Conservation (phyloP, 208 protist genomes). For the Leishmania arabica region DNA sequence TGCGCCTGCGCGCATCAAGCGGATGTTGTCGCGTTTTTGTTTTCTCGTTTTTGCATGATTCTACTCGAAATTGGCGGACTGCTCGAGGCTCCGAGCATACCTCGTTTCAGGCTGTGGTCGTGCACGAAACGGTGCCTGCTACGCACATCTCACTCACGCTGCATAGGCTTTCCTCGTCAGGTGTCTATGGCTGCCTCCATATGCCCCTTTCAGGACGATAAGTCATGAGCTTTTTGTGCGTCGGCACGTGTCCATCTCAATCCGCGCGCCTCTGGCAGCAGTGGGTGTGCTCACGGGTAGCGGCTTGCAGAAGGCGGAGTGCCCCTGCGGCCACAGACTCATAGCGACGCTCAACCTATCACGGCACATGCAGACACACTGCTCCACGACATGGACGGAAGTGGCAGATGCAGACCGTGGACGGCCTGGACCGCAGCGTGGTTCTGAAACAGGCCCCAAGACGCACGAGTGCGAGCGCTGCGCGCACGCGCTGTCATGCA, state of each 20-base stretch:
- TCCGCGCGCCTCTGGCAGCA: no score
- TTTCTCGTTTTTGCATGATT: neutral
- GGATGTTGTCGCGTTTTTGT: neutral
- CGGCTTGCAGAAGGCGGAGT: neutral
- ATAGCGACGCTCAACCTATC: neutral
- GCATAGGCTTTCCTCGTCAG: neutral
- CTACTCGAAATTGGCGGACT: neutral
- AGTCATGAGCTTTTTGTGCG: neutral
- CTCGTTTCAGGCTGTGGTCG: neutral
- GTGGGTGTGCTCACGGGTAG: no score
- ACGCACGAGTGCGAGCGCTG: neutral
- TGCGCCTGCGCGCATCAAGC: neutral
- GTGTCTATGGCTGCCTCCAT: neutral
- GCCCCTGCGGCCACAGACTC: neutral
- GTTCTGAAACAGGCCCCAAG: neutral
- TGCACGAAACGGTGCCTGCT: neutral
- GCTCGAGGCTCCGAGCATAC: no score
- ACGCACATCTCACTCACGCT: neutral
- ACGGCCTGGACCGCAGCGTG: neutral
- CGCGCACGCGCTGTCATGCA: neutral
- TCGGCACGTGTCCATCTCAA: neutral
- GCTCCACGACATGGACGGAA: neutral
- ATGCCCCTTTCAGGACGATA: neutral
- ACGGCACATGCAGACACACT: neutral
- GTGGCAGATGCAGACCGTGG: neutral